phyloP scores from a whole-genome alignment of 208 protist species.

The Wallacemonas sp. region DNA sequence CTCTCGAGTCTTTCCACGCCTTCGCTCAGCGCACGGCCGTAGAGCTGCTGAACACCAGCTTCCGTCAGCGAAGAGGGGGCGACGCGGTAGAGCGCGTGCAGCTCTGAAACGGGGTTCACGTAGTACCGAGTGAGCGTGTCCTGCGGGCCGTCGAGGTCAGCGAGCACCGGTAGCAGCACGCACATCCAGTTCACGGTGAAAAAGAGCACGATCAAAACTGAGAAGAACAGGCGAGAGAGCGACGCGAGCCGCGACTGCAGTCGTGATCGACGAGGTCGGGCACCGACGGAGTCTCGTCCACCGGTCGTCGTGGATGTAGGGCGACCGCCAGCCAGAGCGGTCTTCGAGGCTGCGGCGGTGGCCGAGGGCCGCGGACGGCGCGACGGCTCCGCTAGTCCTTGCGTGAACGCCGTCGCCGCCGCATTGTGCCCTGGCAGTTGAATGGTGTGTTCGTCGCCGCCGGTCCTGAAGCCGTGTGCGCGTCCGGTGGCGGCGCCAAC shows the following conservation, averaged over 20 bases:
- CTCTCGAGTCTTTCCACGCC: slow-evolving; percentile 69
- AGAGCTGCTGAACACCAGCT: slow-evolving; percentile 32
- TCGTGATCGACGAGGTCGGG: background rate
- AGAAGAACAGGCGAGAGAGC: background rate
- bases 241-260: background rate
- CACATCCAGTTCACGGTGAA: background rate
- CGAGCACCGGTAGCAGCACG: slow-evolving; percentile 1
- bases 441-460: too few species aligned
- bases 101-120: slow-evolving; percentile 57
- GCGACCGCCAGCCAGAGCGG: background rate
- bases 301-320: too few species aligned
- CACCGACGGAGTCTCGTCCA: too few species aligned
- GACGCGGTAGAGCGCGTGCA: slow-evolving; percentile 67
- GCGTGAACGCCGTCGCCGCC: too few species aligned
- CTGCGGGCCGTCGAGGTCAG: slow-evolving; percentile 12
- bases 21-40: slow-evolving; percentile 63
- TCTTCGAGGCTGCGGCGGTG: background rate
- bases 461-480: too few species aligned
- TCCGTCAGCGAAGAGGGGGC: slow-evolving; percentile 37
- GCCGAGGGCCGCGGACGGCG: background rate
- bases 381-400: too few species aligned
- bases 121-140: slow-evolving; percentile 44
- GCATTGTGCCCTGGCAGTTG: too few species aligned
- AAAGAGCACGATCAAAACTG: background rate
- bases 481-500: too few species aligned